These are phyloP conservation scores for Harrya chromipes DNA, from an alignment of 768 basidiomycete species.

Conservation along the genomic window DNA sequence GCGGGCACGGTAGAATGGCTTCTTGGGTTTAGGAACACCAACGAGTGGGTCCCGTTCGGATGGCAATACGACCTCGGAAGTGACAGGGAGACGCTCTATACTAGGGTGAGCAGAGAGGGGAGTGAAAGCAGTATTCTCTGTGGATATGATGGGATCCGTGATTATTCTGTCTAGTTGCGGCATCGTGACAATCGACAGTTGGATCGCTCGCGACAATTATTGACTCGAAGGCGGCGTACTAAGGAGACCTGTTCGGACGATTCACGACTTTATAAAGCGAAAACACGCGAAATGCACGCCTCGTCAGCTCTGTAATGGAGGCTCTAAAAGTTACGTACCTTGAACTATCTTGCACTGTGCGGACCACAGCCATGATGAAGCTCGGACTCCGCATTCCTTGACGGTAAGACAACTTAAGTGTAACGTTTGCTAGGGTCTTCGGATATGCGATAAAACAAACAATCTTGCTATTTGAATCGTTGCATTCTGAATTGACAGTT, in stretches of 20 bases:
- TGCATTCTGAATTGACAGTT: no score
- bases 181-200: constrained; percentile 12
- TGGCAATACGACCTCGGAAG: constrained; percentile 11
- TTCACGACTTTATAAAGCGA: constrained; percentile 21
- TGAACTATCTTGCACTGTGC: background rate
- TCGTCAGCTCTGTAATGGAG: constrained; percentile 4
- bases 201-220: background rate
- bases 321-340: constrained; percentile 18
- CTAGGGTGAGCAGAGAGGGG: constrained; percentile 21
- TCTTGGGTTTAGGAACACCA: constrained; percentile 28
- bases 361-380: constrained; percentile 5
- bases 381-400: no score
- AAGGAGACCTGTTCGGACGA: background rate
- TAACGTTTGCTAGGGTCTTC: no score
- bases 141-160: constrained; percentile 34
- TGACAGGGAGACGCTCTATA: constrained; percentile 15
- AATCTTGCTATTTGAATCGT: no score
- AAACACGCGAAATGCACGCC: constrained; percentile 22
- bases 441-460: no score
- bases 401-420: no score
- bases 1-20: constrained; percentile 49
- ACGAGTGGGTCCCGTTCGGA: constrained; percentile 36
- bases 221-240: constrained; percentile 3
- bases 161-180: constrained; percentile 28
- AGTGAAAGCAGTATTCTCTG: constrained; percentile 29